phyloP scores from a whole-genome alignment of 1,284 basidiomycete species.

The Leccinum brunneo-olivaceum region DNA sequence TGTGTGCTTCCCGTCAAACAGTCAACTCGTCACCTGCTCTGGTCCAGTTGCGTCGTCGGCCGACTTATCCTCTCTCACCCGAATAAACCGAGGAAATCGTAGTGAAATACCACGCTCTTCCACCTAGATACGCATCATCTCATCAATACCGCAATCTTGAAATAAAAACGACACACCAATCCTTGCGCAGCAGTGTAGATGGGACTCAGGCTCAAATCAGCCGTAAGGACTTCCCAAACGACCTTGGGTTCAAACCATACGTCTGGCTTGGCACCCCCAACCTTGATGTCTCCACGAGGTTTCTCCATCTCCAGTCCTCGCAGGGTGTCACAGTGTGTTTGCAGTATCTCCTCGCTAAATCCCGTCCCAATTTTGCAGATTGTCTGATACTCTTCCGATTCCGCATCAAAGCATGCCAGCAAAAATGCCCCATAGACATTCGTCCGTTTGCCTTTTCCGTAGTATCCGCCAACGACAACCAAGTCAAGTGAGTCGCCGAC shows the following conservation, averaged over 20 bases:
- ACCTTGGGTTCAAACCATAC: conserved; percentile 93
- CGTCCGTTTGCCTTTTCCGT: conserved; percentile 96
- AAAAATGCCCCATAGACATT: conserved; percentile 95
- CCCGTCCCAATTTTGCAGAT: conserved; percentile 99
- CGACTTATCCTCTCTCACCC: conserved; percentile 87
- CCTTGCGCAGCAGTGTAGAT: conserved; percentile 97
- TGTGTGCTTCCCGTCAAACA: conserved; percentile 3
- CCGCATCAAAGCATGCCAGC: conserved; percentile 89
- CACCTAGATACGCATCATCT: conserved; percentile 42
- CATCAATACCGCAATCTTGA: conserved; percentile 1
- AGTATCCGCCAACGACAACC: conserved; percentile 94
- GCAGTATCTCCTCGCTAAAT: conserved; percentile 88
- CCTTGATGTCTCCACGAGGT: conserved; percentile 71
- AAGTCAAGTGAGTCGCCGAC: conserved; percentile 97
- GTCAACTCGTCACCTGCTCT: conserved; percentile 62
- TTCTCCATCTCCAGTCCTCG: conserved; percentile 71
- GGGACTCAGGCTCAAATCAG: conserved; percentile 94
- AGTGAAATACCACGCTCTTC: conserved; percentile 89
- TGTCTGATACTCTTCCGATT: conserved; percentile 88
- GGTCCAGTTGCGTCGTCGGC: conserved; percentile 89
- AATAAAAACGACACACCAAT: conserved; percentile 51
- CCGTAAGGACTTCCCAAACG: conserved; percentile 98
- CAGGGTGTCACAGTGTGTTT: conserved; percentile 77
- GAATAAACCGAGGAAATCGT: conserved; percentile 92
- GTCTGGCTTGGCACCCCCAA: conserved; percentile 89